These are phyloP conservation scores for Haplosporangium sp. DNA, from an alignment of 371 early-diverging fungal genomes.

Conservation along the genomic window DNA sequence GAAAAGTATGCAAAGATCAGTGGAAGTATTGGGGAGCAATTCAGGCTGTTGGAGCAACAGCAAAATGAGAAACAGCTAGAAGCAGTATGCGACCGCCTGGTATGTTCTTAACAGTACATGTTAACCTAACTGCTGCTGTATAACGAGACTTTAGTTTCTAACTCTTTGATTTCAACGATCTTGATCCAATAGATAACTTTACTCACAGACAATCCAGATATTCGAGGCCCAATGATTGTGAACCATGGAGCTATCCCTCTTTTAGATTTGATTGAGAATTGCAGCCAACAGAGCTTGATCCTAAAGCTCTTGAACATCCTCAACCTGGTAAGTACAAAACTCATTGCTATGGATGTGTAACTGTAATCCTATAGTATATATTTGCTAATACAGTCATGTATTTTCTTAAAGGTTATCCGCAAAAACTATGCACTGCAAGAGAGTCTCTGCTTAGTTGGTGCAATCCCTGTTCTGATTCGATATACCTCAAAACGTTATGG, in stretches of 20 bases:
- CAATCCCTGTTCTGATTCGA: conserved; percentile 62
- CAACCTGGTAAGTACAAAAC: conserved; percentile 49
- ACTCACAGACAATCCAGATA: conserved; percentile 59
- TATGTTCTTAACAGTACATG: conserved; percentile 13
- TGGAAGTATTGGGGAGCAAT: conserved; percentile 48
- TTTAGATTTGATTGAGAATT: conserved; percentile 62
- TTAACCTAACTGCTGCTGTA: not conserved
- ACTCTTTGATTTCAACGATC: too few relatives aligned
- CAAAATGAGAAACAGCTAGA: conserved; percentile 45
- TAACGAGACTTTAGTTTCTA: too few relatives aligned
- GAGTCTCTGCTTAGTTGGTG: conserved; percentile 66
- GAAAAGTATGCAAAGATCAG: conserved; percentile 59
- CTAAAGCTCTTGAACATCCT: conserved; percentile 58
- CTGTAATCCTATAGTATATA: too few relatives aligned
- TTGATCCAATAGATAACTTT: conserved; percentile 36
- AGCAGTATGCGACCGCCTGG: conserved; percentile 54
- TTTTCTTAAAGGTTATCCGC: conserved; percentile 40
- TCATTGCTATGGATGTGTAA: too few relatives aligned
- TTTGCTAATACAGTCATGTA: not conserved
- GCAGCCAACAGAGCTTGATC: conserved; percentile 38
- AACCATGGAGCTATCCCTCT: conserved; percentile 66
- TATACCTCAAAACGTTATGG: conserved; percentile 54
- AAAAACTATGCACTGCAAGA: conserved; percentile 60
- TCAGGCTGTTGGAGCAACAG: conserved; percentile 50
- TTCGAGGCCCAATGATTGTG: conserved; percentile 59